Conservation (phyloP, 176 grass and related monocot genomes). For the Neostapfia colusana region DNA sequence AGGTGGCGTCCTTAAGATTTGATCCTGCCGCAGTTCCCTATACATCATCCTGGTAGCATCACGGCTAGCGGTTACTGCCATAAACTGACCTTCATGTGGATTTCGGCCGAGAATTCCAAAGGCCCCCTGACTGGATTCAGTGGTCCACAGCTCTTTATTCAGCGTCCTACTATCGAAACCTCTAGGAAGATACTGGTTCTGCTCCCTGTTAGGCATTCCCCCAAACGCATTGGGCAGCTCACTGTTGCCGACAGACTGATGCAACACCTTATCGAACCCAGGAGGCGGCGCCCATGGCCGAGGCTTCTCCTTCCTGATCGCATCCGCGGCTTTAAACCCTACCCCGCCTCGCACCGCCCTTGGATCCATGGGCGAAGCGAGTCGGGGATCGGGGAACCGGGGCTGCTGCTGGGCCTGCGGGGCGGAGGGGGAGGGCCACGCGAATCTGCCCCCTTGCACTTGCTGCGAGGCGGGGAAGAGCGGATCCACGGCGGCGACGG, state of each 20-base stretch:
- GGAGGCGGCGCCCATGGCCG: constrained; percentile 47
- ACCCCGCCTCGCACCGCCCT: constrained; percentile 12
- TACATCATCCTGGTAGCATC: constrained; percentile 16
- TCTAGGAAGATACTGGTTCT: constrained; percentile 17
- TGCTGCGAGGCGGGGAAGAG: constrained; percentile 7
- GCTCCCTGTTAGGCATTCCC: constrained; percentile 14
- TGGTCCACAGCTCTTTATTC: constrained; percentile 13
- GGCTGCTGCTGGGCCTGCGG: constrained; percentile 27
- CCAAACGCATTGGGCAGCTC: constrained; percentile 21
- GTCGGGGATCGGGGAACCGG: constrained; percentile 35
- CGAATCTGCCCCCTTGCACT: constrained; percentile 30
- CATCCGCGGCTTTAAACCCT: constrained; percentile 29
- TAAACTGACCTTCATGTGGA: not conserved
- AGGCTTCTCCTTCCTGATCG: constrained; percentile 22
- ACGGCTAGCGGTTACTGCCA: not conserved
- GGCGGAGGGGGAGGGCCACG: constrained; percentile 36
- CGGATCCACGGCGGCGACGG: constrained; percentile 58
- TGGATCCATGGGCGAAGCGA: constrained; percentile 27
- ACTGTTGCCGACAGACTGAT: not conserved
- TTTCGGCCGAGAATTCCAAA: constrained; percentile 1
- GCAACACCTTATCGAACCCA: constrained; percentile 34
- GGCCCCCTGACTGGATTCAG: not conserved
- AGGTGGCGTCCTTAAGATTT: constrained; percentile 14
- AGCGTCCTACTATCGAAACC: constrained; percentile 19
- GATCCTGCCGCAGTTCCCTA: constrained; percentile 40